phyloP scores from a whole-genome alignment of 352 stramenopile species.

The Phytopythium aichiense region DNA sequence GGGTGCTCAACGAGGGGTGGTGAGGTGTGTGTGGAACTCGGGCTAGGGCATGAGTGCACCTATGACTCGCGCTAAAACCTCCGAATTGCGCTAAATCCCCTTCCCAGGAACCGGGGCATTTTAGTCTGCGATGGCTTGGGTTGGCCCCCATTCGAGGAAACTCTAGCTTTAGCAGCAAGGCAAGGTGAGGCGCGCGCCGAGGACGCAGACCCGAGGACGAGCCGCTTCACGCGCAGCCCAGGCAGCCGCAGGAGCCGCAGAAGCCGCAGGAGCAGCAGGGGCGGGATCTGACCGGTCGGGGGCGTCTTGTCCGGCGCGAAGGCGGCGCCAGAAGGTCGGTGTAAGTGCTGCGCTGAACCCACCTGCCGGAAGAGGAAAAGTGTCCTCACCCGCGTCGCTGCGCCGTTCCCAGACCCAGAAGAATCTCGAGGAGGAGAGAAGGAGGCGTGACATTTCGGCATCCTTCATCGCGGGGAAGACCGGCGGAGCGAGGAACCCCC shows the following conservation, averaged over 20 bases:
- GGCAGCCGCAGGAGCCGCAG: too few relatives aligned
- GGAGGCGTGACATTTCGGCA: too few relatives aligned
- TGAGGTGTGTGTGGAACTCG: background rate
- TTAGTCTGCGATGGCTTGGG: background rate
- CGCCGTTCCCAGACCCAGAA: background rate
- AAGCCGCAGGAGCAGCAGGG: background rate
- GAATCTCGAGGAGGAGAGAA: background rate
- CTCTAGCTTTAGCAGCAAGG: background rate
- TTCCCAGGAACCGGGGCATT: too few relatives aligned
- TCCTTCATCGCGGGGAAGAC: background rate
- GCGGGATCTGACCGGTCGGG: background rate
- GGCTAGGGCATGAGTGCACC: background rate
- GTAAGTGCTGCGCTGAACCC: background rate
- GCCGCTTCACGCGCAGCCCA: background rate
- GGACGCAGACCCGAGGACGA: conserved; percentile 1
- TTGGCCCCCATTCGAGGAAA: conserved; percentile 4
- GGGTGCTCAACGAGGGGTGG: background rate
- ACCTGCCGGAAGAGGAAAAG: background rate
- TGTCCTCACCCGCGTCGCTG: background rate
- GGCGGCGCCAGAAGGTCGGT: background rate
- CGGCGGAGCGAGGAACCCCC: background rate
- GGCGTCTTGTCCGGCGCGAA: background rate
- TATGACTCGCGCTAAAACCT: background rate
- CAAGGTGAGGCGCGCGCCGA: background rate
- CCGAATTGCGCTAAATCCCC: background rate